Evolutionary conservation across 345 rosid genomes (phyloP).

Genomic region (Syzygium jambos): DNA sequence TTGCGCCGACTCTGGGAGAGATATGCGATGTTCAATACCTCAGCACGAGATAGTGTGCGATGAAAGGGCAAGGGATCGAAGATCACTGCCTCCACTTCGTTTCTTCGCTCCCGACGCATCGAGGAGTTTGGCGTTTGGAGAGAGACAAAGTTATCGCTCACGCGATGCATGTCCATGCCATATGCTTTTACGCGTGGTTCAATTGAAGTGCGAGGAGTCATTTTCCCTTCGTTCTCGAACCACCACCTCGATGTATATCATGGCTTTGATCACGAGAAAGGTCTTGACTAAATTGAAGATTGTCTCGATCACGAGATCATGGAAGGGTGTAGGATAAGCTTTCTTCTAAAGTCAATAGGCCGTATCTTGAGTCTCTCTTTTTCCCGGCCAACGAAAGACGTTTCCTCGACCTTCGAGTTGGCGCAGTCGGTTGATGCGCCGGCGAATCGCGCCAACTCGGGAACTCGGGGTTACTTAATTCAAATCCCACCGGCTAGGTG

Average conservation of each 20-base stretch:
- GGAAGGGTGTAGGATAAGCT: not conserved
- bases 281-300: not conserved
- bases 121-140: not conserved
- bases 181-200: not conserved
- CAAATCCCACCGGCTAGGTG: not conserved
- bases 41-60: not conserved
- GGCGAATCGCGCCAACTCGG: too few relatives aligned
- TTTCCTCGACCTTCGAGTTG: not conserved
- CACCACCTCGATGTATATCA: not conserved
- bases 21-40: not conserved
- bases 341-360: not conserved
- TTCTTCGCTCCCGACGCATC: too few relatives aligned
- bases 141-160: not conserved
- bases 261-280: not conserved
- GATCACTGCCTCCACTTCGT: too few relatives aligned
- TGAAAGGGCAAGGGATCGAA: not conserved
- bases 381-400: not conserved
- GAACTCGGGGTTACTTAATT: not conserved
- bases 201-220: not conserved
- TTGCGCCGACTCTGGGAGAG: not conserved
- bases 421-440: rapidly evolving
- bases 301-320: not conserved
- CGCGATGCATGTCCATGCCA: not conserved
- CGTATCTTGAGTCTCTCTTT: not conserved
- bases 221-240: not conserved